These are phyloP conservation scores for Ophidiomyces ophidiicola DNA, from an alignment of 2,329 filamentous ascomycete species.

Conservation along the genomic window DNA sequence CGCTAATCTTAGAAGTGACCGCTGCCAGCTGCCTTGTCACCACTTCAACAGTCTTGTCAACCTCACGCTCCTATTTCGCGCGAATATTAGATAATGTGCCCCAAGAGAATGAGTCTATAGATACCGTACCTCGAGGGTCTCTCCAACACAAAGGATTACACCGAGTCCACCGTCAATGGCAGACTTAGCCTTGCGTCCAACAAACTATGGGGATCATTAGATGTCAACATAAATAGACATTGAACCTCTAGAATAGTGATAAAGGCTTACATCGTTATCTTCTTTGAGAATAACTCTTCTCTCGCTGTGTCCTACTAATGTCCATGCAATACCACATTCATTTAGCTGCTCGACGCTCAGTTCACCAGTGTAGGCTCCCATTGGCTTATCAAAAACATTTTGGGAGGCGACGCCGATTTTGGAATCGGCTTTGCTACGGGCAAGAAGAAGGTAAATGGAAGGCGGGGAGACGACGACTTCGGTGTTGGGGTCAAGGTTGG, in stretches of 20 bases:
- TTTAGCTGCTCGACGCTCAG: constrained; percentile 84
- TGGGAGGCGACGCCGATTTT: constrained; percentile 81
- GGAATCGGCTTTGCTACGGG: constrained; percentile 63
- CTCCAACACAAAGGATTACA: constrained; percentile 95
- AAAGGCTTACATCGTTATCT: constrained; percentile 49
- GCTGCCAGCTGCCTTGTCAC: constrained; percentile 69
- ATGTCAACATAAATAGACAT: constrained; percentile 6
- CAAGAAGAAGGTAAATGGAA: constrained; percentile 75
- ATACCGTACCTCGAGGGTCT: constrained; percentile 59
- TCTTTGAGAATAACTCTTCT: constrained; percentile 82
- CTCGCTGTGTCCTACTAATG: constrained; percentile 89
- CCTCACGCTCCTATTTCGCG: constrained; percentile 58
- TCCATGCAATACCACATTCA: constrained; percentile 80
- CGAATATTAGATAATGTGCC: constrained; percentile 9
- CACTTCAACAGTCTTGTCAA: constrained; percentile 63
- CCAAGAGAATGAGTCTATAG: neutral
- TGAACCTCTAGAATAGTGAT: neutral
- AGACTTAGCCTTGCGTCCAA: constrained; percentile 89
- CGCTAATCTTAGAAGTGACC: constrained; percentile 52
- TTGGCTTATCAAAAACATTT: constrained; percentile 95
- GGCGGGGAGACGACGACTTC: constrained; percentile 94
- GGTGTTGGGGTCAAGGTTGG: constrained; percentile 50
- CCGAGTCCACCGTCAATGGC: constrained; percentile 74
- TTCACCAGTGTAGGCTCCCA: constrained; percentile 94
- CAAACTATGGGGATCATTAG: constrained; percentile 39